A percentile compares a stretch with the other conserved stretches of the same genome.
Evolutionary conservation across 2,329 filamentous ascomycete genomes (phyloP).

Genomic region (Apiospora aurea): DNA sequence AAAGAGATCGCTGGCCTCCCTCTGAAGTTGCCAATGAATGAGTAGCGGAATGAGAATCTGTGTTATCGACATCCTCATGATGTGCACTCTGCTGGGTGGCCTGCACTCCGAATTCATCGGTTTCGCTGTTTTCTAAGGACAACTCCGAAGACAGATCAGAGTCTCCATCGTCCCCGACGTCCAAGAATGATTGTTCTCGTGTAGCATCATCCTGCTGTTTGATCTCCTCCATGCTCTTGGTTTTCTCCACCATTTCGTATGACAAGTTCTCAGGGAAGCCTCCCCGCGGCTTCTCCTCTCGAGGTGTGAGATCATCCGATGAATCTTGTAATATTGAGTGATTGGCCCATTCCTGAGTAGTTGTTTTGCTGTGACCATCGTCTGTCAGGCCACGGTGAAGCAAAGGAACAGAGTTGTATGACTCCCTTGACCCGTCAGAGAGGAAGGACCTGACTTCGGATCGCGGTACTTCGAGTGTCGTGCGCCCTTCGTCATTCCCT

Average conservation of each 20-base stretch:
- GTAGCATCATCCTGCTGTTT: conserved; percentile 37
- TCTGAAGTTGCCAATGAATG: neutral
- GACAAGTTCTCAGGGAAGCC: conserved; percentile 49
- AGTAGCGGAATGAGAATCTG: neutral
- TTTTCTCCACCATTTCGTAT: conserved; percentile 62
- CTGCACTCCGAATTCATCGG: conserved; percentile 41
- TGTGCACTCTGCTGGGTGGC: conserved; percentile 1
- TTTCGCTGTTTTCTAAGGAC: conserved; percentile 56
- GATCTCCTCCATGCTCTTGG: conserved; percentile 58
- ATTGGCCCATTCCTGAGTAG: conserved; percentile 59
- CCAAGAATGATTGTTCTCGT: conserved; percentile 34
- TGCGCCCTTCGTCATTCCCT: neutral
- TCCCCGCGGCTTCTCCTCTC: conserved; percentile 24
- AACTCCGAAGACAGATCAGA: conserved; percentile 70
- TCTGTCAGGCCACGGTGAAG: conserved; percentile 71
- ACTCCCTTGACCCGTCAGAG: conserved; percentile 72
- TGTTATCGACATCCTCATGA: neutral
- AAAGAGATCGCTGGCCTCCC: conserved; percentile 1
- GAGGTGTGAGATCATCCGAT: conserved; percentile 41
- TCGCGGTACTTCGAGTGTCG: conserved; percentile 35
- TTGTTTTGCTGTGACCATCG: conserved; percentile 52
- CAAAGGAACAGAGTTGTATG: conserved; percentile 79
- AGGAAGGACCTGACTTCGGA: conserved; percentile 56
- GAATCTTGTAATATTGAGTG: conserved; percentile 61
- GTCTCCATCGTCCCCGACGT: conserved; percentile 54